Conservation (phyloP, 371 early-diverging fungal genomes). For the Rhizopus delemar region DNA sequence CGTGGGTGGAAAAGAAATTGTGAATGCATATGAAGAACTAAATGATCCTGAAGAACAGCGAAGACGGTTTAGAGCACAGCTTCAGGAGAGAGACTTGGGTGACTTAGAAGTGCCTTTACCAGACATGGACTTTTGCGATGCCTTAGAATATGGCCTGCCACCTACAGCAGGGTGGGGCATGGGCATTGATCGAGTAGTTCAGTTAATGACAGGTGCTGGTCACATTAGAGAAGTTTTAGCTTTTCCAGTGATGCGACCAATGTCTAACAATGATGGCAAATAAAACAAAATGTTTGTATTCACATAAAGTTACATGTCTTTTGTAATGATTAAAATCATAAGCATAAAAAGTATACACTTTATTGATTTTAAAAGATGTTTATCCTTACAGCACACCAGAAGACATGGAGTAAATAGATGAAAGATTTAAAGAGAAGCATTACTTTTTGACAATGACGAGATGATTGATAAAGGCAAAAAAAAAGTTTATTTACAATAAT, state of each 20-base stretch:
- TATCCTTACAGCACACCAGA: too few species aligned
- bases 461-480: too few species aligned
- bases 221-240: slow-evolving; percentile 94
- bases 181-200: slow-evolving; percentile 94
- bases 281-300: too few species aligned
- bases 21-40: slow-evolving; percentile 99
- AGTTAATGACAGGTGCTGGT: slow-evolving; percentile 81
- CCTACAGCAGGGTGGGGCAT: slow-evolving; percentile 99
- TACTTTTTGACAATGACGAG: too few species aligned
- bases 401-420: too few species aligned
- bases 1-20: slow-evolving; percentile 88
- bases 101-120: slow-evolving; percentile 84
- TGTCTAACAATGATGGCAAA: neutral
- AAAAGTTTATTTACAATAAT: too few species aligned
- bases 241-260: slow-evolving; percentile 71
- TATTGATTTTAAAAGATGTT: too few species aligned
- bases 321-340: too few species aligned
- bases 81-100: slow-evolving; percentile 66
- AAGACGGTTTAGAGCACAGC: slow-evolving; percentile 75
- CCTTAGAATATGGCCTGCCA: slow-evolving; percentile 94
- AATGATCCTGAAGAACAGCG: slow-evolving; percentile 98
- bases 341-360: too few species aligned
- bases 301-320: too few species aligned
- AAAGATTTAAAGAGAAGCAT: too few species aligned
- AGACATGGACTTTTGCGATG: slow-evolving; percentile 87